Evolutionary conservation across 768 basidiomycete species (phyloP), one percentile per base, ranked within the genome.

Genomic region (Imleria badia): DNA sequence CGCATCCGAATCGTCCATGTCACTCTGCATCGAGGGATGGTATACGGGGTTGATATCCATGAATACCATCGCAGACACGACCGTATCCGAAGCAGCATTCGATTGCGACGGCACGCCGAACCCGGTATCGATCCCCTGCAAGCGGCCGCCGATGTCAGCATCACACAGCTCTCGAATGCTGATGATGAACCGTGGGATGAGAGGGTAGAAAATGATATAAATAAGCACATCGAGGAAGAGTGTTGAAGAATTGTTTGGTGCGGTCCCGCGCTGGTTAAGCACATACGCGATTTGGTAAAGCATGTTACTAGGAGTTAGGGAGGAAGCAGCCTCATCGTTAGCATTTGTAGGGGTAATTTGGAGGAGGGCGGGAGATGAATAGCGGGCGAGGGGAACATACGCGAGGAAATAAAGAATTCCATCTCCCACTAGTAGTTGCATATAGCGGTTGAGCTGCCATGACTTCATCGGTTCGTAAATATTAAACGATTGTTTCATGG

Each of bases 371-470:
- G n/a, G n/a, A n/a, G 35, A 38, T 0, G 19, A 31, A 2, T 13
- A 33, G 3, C 17, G 13, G 3, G 10, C 6, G 29, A 11, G 14
- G 11, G 3, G 7, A 13, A 54, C 62, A 3, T 42, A 63, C 62
- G 29, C 20, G 5, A 60, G 1, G 20, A 63, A 63, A 17, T 56
- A 63, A 6, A 50, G 23, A 0, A 45, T n/a, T 2, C 61, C 61
- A 12, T 63, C 62, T 12, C 29, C 46, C 6, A 10, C 14, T 3
- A 63, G 19, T 3, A 4, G 43, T 6, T 30, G 19, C 41, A 59
- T 41, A 36, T 53, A 63, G 6, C 40, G 31, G 31, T 59, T 62
- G 12, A 14, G 39, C 6, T 40, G 40, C 60, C 59, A 62, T 1
- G 9, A 43, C 12, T 38, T 48, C 6, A 54, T 59, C 10, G 31